Evolutionary conservation across 345 rosid species (phyloP), one percentile per base, ranked within the genome.

Genomic region (Gossypium ekmanianum): DNA sequence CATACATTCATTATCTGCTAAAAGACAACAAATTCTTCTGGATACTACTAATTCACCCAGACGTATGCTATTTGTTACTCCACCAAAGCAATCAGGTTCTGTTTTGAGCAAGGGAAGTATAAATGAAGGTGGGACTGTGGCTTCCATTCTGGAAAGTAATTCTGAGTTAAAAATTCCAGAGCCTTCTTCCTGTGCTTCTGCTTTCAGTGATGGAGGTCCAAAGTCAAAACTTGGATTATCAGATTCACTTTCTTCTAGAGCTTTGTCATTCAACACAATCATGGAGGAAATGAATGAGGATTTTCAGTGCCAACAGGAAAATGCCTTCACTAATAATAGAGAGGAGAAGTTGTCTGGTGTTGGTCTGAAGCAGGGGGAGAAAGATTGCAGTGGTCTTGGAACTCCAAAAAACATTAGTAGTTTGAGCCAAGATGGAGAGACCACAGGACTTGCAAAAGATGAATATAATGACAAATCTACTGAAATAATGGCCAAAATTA

Each of bases 181-280:
- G 69, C 83, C 87, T 75, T 79, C 92, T 34, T 79, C 91, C 17
- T 74, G 58, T 72, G 77, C 85, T 56, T 82, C 80, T 76, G 64
- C 85, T 76, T 79, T 85, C 68, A 82, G 75, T 76, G 88, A 81
- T 58, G 85, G 82, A 72, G 79, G 77, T 82, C 87, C 88, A 77
- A 86, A 76, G 64, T 80, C 91, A 51, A 85, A 87, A 78, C 79
- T 66, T 64, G 80, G 78, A 58, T 76, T 87, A 72, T 80, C 82
- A 4, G 80, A 83, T 75, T 50, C 70, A 78, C 72, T 56, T 78
- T 81, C 80, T 50, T 80, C 88, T 77, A 55, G 73, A 64, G 67
- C 78, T 75, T 83, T 85, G 74, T 78, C 87, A 54, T 55, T 72
- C 55, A 58, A 57, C 81, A 48, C 52, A 74, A 80, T 71, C 76